phyloP scores from a whole-genome alignment of 2,329 filamentous ascomycete species.

The Penicillium decumbens region DNA sequence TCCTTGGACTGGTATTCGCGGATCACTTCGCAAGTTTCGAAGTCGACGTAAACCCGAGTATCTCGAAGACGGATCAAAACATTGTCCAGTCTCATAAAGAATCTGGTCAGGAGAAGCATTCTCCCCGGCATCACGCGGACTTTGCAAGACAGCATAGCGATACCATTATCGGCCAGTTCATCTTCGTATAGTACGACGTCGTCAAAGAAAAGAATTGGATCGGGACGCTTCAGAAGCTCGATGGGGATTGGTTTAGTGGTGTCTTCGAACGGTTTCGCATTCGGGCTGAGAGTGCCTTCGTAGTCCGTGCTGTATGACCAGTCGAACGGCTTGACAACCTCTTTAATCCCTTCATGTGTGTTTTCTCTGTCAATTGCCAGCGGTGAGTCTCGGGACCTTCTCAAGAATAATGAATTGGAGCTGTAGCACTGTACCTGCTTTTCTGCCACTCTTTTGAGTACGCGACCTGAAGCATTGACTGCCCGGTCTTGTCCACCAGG shows the following conservation, averaged over 20 bases:
- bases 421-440: constrained; percentile 50
- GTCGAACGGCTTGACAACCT: constrained; percentile 93
- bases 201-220: constrained; percentile 95
- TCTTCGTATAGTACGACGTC: constrained; percentile 96
- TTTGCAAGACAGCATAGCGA: constrained; percentile 85
- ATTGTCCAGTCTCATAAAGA: constrained; percentile 91
- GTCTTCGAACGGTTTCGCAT: constrained; percentile 39
- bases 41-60: constrained; percentile 88
- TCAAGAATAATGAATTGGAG: neutral
- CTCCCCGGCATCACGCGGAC: constrained; percentile 86
- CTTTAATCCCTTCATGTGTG: constrained; percentile 78
- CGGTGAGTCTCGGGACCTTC: constrained; percentile 35
- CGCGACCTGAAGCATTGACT: constrained; percentile 85
- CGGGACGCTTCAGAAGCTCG: constrained; percentile 77
- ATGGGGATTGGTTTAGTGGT: constrained; percentile 66
- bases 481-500: constrained; percentile 86
- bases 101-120: constrained; percentile 74
- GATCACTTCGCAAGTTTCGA: constrained; percentile 70
- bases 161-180: constrained; percentile 95
- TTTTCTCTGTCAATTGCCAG: constrained; percentile 55
- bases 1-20: constrained; percentile 90
- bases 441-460: constrained; percentile 86
- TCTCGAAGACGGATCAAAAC: constrained; percentile 84
- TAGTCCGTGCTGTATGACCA: constrained; percentile 96
- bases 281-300: constrained; percentile 59